These are phyloP conservation scores for Cercophora scortea DNA, from an alignment of 495 filamentous ascomycete genomes.

Conservation along the genomic window DNA sequence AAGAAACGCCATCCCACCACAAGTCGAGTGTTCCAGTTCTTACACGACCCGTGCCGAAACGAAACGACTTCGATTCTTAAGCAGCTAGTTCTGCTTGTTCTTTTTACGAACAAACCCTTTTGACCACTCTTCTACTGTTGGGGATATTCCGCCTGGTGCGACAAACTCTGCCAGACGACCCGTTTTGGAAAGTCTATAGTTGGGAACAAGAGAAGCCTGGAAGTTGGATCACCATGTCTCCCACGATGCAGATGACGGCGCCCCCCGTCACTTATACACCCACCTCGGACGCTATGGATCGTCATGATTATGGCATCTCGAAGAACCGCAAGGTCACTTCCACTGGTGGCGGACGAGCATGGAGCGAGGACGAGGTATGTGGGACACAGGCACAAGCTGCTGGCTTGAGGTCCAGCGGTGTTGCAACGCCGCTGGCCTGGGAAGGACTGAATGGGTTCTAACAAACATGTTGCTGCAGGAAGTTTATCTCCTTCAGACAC, in stretches of 20 bases:
- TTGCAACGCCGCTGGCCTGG: neutral
- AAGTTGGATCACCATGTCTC: constrained; percentile 30
- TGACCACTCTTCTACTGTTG: constrained; percentile 15
- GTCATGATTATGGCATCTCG: constrained; percentile 46
- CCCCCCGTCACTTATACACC: constrained; percentile 33
- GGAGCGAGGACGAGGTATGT: constrained; percentile 71
- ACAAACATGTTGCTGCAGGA: constrained; percentile 42
- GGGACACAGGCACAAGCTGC: no score
- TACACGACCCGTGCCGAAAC: constrained; percentile 12
- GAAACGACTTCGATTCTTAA: constrained; percentile 25
- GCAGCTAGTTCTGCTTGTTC: constrained; percentile 30
- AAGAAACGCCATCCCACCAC: neutral
- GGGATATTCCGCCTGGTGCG: constrained; percentile 23
- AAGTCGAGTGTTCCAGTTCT: constrained; percentile 3
- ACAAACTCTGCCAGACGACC: constrained; percentile 12
- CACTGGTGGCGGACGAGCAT: constrained; percentile 64
- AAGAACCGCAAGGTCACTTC: constrained; percentile 58
- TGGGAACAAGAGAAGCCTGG: constrained; percentile 4
- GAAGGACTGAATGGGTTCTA: constrained; percentile 3
- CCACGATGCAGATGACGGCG: constrained; percentile 39
- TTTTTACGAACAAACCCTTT: constrained; percentile 13
- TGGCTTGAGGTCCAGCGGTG: neutral
- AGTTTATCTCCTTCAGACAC: constrained; percentile 75
- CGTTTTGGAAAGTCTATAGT: neutral
- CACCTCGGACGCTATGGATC: constrained; percentile 40